phyloP scores from a whole-genome alignment of 2,329 filamentous ascomycete species.

The Aspergillus aculeatinus region DNA sequence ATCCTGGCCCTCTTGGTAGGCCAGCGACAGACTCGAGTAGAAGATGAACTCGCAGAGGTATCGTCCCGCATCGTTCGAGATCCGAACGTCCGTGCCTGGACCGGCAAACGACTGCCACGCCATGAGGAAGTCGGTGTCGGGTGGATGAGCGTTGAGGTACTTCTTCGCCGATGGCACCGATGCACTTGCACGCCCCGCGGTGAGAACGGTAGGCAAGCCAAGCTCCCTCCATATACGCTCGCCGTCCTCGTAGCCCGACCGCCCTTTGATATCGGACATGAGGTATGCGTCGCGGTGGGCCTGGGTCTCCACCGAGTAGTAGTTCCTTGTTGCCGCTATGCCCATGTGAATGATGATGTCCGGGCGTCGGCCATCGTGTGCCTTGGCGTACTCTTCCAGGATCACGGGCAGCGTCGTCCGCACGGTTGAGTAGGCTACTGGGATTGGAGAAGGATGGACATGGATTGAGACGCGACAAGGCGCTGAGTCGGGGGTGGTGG shows the following conservation, averaged over 20 bases:
- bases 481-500: constrained; percentile 16
- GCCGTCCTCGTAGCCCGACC: constrained; percentile 42
- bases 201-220: constrained; percentile 52
- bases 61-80: constrained; percentile 69
- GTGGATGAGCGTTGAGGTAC: constrained; percentile 27
- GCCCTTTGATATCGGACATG: constrained; percentile 67
- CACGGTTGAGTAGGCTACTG: constrained; percentile 69
- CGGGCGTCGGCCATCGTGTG: constrained; percentile 46
- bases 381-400: constrained; percentile 49
- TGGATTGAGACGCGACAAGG: constrained; percentile 39
- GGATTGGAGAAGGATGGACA: constrained; percentile 64
- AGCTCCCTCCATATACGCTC: constrained; percentile 55
- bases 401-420: constrained; percentile 63
- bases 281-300: constrained; percentile 72
- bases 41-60: constrained; percentile 80
- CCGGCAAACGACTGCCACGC: constrained; percentile 36
- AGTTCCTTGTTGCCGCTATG: constrained; percentile 65
- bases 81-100: constrained; percentile 44
- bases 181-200: constrained; percentile 43
- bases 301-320: constrained; percentile 69
- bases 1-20: constrained; percentile 30
- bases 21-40: constrained; percentile 62
- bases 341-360: constrained; percentile 77
- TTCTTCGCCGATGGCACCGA: constrained; percentile 8
- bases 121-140: constrained; percentile 35